Conservation (phyloP, 192 early-diverging fungal species). For the Entomortierella lignicola region DNA sequence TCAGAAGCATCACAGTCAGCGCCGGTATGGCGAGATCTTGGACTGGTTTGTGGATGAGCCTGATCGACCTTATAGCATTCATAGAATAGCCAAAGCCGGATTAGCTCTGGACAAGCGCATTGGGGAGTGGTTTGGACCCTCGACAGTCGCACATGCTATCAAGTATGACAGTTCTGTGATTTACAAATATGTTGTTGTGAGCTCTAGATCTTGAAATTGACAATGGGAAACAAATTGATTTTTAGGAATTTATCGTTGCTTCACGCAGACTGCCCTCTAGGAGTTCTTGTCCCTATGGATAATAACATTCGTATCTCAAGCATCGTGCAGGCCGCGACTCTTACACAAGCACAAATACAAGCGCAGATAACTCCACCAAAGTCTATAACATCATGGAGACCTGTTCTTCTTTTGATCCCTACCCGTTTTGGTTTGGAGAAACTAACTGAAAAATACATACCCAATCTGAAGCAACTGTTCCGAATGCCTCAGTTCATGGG, state of each 20-base stretch:
- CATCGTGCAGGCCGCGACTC: constrained; percentile 17
- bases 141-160: constrained; percentile 53
- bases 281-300: constrained; percentile 43
- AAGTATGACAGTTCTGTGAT: constrained; percentile 22
- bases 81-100: constrained; percentile 51
- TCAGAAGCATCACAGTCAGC: constrained; percentile 4
- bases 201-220: background rate
- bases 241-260: constrained; percentile 31
- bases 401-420: constrained; percentile 45
- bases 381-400: constrained; percentile 32
- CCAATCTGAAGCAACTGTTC: constrained; percentile 46
- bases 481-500: constrained; percentile 55
- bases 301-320: constrained; percentile 23
- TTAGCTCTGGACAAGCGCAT: constrained; percentile 52
- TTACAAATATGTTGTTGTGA: background rate
- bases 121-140: constrained; percentile 59
- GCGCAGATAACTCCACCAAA: background rate
- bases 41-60: constrained; percentile 54
- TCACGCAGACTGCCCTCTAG: constrained; percentile 48
- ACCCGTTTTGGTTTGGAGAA: constrained; percentile 32
- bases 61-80: constrained; percentile 41
- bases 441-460: constrained; percentile 13
- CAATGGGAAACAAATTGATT: background rate
- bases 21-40: constrained; percentile 33
- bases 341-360: background rate